Evolutionary conservation across 805 yeast species (phyloP), one percentile per base, ranked within the genome.

Genomic region (Nakazawaea pomicola): DNA sequence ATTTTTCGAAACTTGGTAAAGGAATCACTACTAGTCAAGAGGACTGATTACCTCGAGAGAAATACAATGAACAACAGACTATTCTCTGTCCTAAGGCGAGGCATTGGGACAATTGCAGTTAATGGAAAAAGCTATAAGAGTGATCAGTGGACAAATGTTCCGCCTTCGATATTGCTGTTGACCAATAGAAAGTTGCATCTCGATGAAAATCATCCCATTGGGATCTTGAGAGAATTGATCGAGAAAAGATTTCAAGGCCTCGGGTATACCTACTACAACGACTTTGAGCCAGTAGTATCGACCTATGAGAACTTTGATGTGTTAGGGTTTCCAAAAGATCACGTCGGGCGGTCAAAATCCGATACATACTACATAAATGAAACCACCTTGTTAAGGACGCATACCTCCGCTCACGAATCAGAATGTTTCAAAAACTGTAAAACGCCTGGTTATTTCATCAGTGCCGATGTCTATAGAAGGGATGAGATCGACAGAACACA

Each of bases 401-500:
- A 93, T 57, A 91, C 99, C 0, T 89, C 97, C 1, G 99, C 99
- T 0, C 99, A 93, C 60, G 99, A 93, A 62, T 76, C 74, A 50
- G 89, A 85, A 54, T 88, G 96, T 55, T 91, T 88, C 62, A 67
- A 70, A 33, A 61, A 62, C 2, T 70, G 79, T 39, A 56, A 71
- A 20, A 80, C 91, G 0, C 89, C 95, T 0, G 98, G 98, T 0
- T 93, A 85, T 60, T 72, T 93, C 49, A 90, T 93, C 35, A 75
- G 95, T 10, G 99, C 98, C 1, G 99, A 93, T 60, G 99, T 93
- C 8, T 93, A 90, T 57, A 74, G 99, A 54, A 74, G 95, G 53
- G 99, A 93, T 62, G 96, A 91, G 54, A 87, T 93, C 43, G 99
- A 93, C 61, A 72, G 86, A 49, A 89, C 98, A 0, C 99, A 93